These are phyloP conservation scores for Melaleuca quinquenervia DNA, from an alignment of 345 rosid species.

Conservation along the genomic window DNA sequence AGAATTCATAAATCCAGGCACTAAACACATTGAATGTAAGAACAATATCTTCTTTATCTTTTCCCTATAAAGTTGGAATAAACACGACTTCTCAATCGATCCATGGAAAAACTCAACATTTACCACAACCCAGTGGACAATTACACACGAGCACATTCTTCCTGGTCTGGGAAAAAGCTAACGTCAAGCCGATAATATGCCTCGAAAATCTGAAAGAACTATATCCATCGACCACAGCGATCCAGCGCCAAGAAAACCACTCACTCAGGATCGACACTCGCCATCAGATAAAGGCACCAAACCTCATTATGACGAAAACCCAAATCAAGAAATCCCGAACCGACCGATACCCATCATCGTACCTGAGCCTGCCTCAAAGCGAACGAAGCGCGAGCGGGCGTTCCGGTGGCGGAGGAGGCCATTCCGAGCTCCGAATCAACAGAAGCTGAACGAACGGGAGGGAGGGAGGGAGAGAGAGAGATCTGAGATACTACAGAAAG, in stretches of 20 bases:
- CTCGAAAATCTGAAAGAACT: background rate
- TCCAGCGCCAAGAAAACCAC: background rate
- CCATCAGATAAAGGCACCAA: background rate
- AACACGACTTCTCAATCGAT: background rate
- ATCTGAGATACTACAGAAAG: background rate
- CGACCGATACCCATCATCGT: background rate
- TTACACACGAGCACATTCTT: background rate
- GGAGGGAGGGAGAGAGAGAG: background rate
- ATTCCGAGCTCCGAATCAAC: background rate
- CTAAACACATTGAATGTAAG: background rate
- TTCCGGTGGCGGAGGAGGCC: background rate
- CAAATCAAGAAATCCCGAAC: background rate
- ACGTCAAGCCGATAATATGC: background rate
- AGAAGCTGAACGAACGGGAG: background rate
- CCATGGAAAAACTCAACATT: background rate
- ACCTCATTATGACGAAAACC: background rate
- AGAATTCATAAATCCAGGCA: background rate
- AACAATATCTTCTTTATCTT: background rate
- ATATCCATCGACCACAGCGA: background rate
- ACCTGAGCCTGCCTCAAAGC: conserved; percentile 1
- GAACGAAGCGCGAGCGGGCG: background rate
- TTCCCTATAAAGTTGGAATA: background rate
- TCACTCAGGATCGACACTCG: background rate
- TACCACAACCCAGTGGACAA: background rate
- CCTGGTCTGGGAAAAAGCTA: background rate